phyloP scores from a whole-genome alignment of 2,329 filamentous ascomycete genomes.

The Cladophialophora immunda region DNA sequence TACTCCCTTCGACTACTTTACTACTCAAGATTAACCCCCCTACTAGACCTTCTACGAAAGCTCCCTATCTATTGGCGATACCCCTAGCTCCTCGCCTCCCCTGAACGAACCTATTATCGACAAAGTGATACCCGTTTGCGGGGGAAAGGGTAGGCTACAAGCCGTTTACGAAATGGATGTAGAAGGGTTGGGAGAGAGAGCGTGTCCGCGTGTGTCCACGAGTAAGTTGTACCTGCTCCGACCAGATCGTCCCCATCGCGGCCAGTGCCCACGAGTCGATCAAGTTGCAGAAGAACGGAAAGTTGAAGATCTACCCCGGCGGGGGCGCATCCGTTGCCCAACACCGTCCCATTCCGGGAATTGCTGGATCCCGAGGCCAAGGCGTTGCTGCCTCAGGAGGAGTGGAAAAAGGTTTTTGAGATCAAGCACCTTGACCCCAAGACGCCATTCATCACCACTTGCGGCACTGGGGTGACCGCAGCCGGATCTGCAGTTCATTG shows the following conservation, averaged over 20 bases:
- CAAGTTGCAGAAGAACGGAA: conserved; percentile 16
- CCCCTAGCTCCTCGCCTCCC: neutral
- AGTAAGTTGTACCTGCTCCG: too few relatives aligned
- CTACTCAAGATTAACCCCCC: neutral
- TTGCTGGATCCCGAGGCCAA: conserved; percentile 86
- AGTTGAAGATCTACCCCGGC: conserved; percentile 11
- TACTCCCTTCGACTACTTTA: neutral
- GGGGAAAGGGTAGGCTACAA: too few relatives aligned
- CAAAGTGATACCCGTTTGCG: too few relatives aligned
- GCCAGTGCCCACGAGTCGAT: conserved; percentile 11
- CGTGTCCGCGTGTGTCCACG: too few relatives aligned
- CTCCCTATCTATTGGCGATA: neutral
- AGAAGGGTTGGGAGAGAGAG: too few relatives aligned
- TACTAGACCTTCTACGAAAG: neutral
- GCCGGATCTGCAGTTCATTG: too few relatives aligned
- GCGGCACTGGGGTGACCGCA: conserved; percentile 93
- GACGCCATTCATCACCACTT: conserved; percentile 85
- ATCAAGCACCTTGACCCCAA: conserved; percentile 79
- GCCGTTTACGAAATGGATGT: too few relatives aligned
- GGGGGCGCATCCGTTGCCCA: conserved; percentile 13
- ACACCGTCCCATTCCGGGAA: conserved; percentile 63
- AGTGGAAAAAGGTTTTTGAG: conserved; percentile 79
- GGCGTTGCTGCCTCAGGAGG: conserved; percentile 74
- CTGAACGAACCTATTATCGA: neutral
- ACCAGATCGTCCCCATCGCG: conserved; percentile 14